These are phyloP conservation scores for Mortierella antarctica DNA, from an alignment of 192 early-diverging fungal species.

Conservation along the genomic window DNA sequence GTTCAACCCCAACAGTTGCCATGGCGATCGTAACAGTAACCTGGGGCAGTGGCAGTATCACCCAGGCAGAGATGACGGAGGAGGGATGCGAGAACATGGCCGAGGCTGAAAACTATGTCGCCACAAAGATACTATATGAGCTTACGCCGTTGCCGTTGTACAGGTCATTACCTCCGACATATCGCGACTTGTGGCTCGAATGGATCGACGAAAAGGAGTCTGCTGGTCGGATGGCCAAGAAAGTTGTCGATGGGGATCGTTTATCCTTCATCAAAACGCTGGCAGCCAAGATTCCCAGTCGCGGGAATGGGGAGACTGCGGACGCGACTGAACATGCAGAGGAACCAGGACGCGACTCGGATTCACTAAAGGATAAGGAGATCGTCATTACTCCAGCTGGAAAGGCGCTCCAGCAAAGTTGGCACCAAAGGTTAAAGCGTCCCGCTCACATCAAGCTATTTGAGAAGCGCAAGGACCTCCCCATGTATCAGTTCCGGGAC, in stretches of 20 bases:
- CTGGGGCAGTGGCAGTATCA: constrained; percentile 36
- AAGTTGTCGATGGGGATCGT: constrained; percentile 31
- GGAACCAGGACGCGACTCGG: not conserved
- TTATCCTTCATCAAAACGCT: constrained; percentile 43
- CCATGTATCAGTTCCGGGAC: constrained; percentile 68
- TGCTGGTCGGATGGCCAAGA: constrained; percentile 37
- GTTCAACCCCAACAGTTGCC: not conserved
- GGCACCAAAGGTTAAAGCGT: constrained; percentile 21
- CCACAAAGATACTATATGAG: constrained; percentile 61
- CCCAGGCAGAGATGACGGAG: constrained; percentile 30
- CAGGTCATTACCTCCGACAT: constrained; percentile 64
- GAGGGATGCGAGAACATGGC: constrained; percentile 55
- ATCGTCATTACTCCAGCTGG: constrained; percentile 23
- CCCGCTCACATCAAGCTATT: constrained; percentile 45
- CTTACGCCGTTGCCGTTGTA: constrained; percentile 63
- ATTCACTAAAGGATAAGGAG: not conserved
- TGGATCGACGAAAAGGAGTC: constrained; percentile 56
- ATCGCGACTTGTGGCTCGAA: constrained; percentile 69
- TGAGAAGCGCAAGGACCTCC: constrained; percentile 66
- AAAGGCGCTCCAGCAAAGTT: constrained; percentile 27
- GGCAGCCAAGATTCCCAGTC: constrained; percentile 24
- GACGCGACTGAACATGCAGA: constrained; percentile 5
- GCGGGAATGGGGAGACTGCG: not conserved
- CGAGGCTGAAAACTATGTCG: constrained; percentile 63
- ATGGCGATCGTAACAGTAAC: constrained; percentile 30